A percentile compares a stretch with the other conserved stretches of the same genome.
These are phyloP conservation scores for Metarhizium robertsii DNA, from an alignment of 2,329 filamentous ascomycete species.

Conservation along the genomic window DNA sequence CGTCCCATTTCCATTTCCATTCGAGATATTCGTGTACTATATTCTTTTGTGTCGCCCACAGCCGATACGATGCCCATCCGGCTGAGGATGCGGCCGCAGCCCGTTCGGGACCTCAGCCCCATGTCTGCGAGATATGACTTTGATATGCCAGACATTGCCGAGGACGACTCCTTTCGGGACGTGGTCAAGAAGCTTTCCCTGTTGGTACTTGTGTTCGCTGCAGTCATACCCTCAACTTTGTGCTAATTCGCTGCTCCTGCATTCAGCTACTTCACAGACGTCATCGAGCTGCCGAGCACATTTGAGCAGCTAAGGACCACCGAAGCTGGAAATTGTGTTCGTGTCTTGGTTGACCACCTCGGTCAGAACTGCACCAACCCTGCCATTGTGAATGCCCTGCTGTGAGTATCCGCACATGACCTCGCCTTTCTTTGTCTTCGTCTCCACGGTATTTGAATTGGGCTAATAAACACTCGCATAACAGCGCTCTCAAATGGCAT, in stretches of 20 bases:
- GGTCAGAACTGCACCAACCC: conserved; percentile 55
- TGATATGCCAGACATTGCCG: conserved; percentile 45
- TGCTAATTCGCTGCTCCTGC: not conserved
- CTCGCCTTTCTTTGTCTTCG: not conserved
- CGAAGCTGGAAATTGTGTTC: conserved; percentile 49
- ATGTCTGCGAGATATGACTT: conserved; percentile 23
- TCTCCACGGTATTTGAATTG: not conserved
- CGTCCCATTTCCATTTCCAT: too few species aligned
- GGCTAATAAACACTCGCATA: not conserved
- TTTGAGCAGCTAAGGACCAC: conserved; percentile 68
- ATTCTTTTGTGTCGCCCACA: not conserved
- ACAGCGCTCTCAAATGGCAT: conserved; percentile 65
- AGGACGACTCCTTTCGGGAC: conserved; percentile 51
- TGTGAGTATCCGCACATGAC: conserved; percentile 45
- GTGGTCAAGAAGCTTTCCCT: conserved; percentile 58
- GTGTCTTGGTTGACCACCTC: conserved; percentile 54
- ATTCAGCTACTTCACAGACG: conserved; percentile 50
- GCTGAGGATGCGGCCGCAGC: conserved; percentile 23
- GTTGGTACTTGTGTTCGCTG: conserved; percentile 28
- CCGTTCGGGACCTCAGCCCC: conserved; percentile 25
- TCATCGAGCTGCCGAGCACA: conserved; percentile 54
- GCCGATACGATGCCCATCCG: conserved; percentile 25
- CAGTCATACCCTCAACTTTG: not conserved
- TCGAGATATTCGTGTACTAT: not conserved
- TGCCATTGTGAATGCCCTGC: conserved; percentile 60